Percentiles rank a stretch among this genome's conserved stretches.
phyloP scores from a whole-genome alignment of 2,329 filamentous ascomycete genomes.

The Cladosporium sp. region DNA sequence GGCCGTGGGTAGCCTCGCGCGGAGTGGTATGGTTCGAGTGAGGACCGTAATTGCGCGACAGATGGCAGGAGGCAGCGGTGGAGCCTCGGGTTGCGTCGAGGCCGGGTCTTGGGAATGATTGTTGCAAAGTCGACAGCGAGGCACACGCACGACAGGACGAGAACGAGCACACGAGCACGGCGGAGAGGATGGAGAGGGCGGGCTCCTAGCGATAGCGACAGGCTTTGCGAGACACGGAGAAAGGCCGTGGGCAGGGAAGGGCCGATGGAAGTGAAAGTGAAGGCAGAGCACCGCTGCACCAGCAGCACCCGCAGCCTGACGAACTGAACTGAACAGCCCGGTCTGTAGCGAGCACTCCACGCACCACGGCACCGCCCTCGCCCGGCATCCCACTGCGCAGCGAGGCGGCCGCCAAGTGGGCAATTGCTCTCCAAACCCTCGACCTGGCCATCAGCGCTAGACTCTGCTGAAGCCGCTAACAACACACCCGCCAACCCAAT shows the following conservation, averaged over 20 bases:
- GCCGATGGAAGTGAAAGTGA: slow-evolving; percentile 12
- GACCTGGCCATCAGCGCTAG: not conserved
- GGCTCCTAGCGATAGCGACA: not conserved
- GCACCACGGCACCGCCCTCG: not conserved
- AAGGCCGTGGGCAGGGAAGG: not conserved
- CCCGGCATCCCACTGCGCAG: not conserved
- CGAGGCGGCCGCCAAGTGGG: not conserved
- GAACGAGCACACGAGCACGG: slow-evolving; percentile 4
- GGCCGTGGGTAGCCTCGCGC: slow-evolving; percentile 6
- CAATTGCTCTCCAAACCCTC: not conserved
- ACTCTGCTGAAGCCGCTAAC: not conserved
- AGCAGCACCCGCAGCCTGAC: too few relatives aligned
- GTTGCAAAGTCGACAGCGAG: not conserved
- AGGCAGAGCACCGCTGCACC: not conserved
- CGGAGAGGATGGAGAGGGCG: not conserved
- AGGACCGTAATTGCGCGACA: not conserved
- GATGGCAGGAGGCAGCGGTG: not conserved
- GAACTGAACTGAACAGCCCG: not conserved
- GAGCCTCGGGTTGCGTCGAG: not conserved
- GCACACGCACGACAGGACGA: not conserved
- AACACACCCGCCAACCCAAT: slow-evolving; percentile 1
- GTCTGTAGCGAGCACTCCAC: not conserved
- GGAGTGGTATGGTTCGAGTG: not conserved
- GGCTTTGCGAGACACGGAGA: not conserved
- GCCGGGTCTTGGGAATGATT: not conserved